phyloP scores from a whole-genome alignment of 306 rosid species.

The Prunus fruticosa region DNA sequence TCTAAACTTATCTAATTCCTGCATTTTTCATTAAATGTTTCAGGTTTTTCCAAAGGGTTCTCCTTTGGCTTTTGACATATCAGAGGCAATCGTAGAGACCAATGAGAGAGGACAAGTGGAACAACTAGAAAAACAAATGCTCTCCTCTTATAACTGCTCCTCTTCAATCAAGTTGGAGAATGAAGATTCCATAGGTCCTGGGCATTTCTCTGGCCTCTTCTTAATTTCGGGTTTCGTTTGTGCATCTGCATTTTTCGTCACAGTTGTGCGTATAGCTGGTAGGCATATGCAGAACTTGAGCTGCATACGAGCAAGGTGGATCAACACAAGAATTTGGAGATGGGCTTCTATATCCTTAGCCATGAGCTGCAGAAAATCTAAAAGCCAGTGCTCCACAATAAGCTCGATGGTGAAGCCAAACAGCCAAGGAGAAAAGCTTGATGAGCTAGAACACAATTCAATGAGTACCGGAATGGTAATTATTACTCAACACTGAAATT shows the following conservation, averaged over 20 bases:
- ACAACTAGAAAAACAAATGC: constrained; percentile 28
- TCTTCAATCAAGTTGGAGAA: constrained; percentile 14
- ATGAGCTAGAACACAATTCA: background rate
- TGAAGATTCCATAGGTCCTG: constrained; percentile 35
- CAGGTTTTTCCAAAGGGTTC: constrained; percentile 50
- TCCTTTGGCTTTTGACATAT: constrained; percentile 29
- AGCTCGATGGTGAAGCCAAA: background rate
- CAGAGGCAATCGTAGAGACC: constrained; percentile 28
- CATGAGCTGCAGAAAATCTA: no score
- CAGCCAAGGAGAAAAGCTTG: background rate
- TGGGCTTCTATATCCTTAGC: background rate
- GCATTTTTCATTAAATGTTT: background rate
- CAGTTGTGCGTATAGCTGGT: background rate
- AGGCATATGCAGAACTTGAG: background rate
- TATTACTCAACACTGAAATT: no score
- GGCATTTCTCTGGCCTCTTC: constrained; percentile 46
- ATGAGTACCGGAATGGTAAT: background rate
- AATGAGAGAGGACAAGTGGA: constrained; percentile 33
- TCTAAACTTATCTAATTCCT: no score
- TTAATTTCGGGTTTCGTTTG: constrained; percentile 28
- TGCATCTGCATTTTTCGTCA: constrained; percentile 6
- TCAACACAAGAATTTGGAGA: background rate
- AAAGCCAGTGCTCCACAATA: background rate
- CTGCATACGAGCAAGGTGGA: background rate
- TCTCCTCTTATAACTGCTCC: constrained; percentile 37